Percentiles rank a stretch among this genome's conserved stretches.
Conservation (phyloP, 306 rosid genomes). For the Lathyrus oleraceus region DNA sequence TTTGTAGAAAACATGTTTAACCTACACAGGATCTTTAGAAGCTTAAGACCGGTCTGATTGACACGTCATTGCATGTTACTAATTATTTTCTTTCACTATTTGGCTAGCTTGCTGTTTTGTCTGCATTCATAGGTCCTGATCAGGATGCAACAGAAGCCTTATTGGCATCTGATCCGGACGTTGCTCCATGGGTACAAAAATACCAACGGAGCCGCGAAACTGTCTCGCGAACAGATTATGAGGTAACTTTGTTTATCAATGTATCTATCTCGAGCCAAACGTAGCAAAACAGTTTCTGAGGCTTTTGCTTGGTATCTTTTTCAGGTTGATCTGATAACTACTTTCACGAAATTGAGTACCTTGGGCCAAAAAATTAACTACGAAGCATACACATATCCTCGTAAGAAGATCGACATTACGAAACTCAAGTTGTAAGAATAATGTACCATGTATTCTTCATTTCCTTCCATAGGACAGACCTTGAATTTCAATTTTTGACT, state of each 20-base stretch:
- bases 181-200: conserved; percentile 85
- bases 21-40: too few relatives aligned
- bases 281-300: not conserved
- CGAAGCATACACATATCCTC: conserved; percentile 81
- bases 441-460: not conserved
- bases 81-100: conserved; percentile 25
- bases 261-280: not conserved
- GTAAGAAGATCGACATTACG: conserved; percentile 58
- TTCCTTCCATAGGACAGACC: conserved; percentile 4
- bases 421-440: conserved; percentile 75
- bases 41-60: not conserved
- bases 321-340: conserved; percentile 92
- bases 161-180: conserved; percentile 76
- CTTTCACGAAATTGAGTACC: conserved; percentile 75
- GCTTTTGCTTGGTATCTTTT: conserved; percentile 24
- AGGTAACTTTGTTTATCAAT: conserved; percentile 47
- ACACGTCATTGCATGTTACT: not conserved
- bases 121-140: conserved; percentile 92
- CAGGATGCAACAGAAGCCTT: conserved; percentile 75
- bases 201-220: conserved; percentile 93
- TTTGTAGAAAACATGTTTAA: too few relatives aligned
- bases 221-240: conserved; percentile 91
- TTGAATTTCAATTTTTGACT: conserved; percentile 37
- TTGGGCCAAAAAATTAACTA: conserved; percentile 86
- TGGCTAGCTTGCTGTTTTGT: conserved; percentile 81